Base-by-base conservation (phyloP, 2,329 filamentous ascomycete genomes). In the Chaetomium sp. region DNA sequence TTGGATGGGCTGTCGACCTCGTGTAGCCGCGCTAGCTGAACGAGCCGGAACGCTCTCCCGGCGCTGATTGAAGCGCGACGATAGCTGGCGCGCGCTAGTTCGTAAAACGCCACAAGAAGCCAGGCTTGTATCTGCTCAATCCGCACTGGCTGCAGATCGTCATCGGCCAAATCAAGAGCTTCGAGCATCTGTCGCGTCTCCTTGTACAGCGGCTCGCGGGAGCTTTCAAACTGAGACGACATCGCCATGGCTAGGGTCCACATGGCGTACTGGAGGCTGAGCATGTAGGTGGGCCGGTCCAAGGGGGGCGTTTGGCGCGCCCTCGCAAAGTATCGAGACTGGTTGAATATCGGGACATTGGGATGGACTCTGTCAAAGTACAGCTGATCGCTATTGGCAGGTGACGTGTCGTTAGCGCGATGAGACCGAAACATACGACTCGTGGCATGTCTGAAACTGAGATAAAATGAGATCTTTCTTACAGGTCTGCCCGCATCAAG, bases 31-130 rank as follows among this genome's bases (percentile, higher is more conserved):
- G 56, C 53, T 1, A 65, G 57, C 38, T 66, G 65, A 2, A 69
- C 70, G 55, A 69, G 65, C 3, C 67, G 67, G 48, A 70, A 70
- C 7, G 66, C 68, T 0, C 67, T 72, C 0, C 64, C 72, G 4
- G 68, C 67, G 1, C 63, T 77, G 1, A 70, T 71, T 48, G 66
- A 75, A 1, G 56, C 64, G 0, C 64, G 55, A 10, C 61, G 55
- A 49, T 61, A 63, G 12, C 56, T 62, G 1, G 55, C 58, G 4
- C 62, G 55, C 8, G 60, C 52, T 40, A 66, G 55, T 53, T 66
- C 65, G 52, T 64, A 65, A 40, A 60, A 59, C 1, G 64, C 55
- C 4, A 67, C 27, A 4, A 67, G 47, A 2, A 67, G 53, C 64
- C 64, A 67, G 0, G 63, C 61, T 47, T 67, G 65, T 5, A 64